Evolutionary conservation across 306 rosid species (phyloP), one percentile per base, ranked within the genome.

Genomic region (Carpinus fangiana): DNA sequence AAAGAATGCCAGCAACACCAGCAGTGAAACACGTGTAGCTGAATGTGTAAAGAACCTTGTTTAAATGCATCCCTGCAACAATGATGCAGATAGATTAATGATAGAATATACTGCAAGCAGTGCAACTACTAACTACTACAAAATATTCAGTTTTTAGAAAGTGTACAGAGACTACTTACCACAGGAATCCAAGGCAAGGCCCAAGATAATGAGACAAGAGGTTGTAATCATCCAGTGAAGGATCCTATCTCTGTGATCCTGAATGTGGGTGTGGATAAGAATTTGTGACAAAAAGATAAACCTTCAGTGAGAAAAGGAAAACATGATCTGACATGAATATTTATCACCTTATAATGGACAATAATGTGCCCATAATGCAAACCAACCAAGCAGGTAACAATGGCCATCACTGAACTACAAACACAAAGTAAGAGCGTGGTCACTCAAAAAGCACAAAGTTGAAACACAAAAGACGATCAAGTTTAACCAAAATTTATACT

Each of bases 301-400:
- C n/a, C 31, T 67, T 9, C 6, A 52, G 59, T 62, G 1, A 1
- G 21, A 11, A 62, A 10, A n/a, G 45, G 20, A 28, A 59, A 54
- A 69, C 34, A 70, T 26, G 21, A 55, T 65, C 7, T 38, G 45
- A 56, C 67, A 76, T 9, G 45, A 74, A 53, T 20, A 4, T 45
- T 20, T 36, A 11, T 87, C 75, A 93, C 97, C 93, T 91, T 87
- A 50, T 90, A 93, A 79, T 96, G 99, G 79, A 91, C 84, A 78
- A 96, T 90, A 47, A 96, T 88, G 75, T 93, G 99, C 20, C 99
- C 99, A 2, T 74, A 93, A 75, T 96, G 98, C 90, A 96, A 78
- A 73, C 99, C 99, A 80, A 96, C 36, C 84, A 96, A 89, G 91
- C 98, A 96, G 76, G 99, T 93, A 74, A 91, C 93, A 61, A 96